Base-by-base conservation (phyloP, 805 yeast species). In the Nakazawaea ishiwadae region DNA sequence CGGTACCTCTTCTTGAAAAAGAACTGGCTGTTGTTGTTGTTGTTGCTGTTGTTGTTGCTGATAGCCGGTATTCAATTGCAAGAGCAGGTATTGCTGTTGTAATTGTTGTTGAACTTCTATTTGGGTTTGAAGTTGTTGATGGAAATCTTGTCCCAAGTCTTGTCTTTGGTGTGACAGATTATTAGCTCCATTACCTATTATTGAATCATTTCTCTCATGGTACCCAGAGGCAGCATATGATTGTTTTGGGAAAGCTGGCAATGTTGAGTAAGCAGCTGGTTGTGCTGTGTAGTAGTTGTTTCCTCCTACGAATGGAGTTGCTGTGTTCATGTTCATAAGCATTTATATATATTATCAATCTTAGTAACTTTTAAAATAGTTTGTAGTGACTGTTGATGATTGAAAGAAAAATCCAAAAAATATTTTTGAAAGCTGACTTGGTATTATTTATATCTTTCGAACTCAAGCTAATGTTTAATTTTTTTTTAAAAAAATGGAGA, bases 31-130 rank as follows among this genome's bases (percentile, higher is more conserved):
- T 23, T 34, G 37, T 15, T 21, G 20, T 23, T 21, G 37, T 15
- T 34, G 37, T 23, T 34, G 37, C 7, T 28, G 12, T n/a, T n/a
- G n/a, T n/a, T n/a, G 37, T 8, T 21, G 37, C 14, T n/a, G 37
- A 24, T 23, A 14, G 15, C 16, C 11, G n/a, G n/a, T 28, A 34
- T 24, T 34, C 30, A 34, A 12, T 16, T 34, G 37, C 11, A 34
- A 19, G 2, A 34, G 18, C 11, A 23, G 29, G 5, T 34, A 34
- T 24, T 34, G 37, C 12, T 23, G 28, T 23, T 34, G 37, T 15
- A 34, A 16, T 23, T 21, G 37, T 15, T 34, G 37, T 23, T 34
- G 37, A 12, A 20, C 27, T n/a, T 23, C 31, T 5, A 23, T 7
- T 27, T 28, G 24, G 10, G 14, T 19, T 27, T 35, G 39, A 27